Conservation (phyloP, 164 flowering plant genomes). For the Euptelea pleiosperma region DNA sequence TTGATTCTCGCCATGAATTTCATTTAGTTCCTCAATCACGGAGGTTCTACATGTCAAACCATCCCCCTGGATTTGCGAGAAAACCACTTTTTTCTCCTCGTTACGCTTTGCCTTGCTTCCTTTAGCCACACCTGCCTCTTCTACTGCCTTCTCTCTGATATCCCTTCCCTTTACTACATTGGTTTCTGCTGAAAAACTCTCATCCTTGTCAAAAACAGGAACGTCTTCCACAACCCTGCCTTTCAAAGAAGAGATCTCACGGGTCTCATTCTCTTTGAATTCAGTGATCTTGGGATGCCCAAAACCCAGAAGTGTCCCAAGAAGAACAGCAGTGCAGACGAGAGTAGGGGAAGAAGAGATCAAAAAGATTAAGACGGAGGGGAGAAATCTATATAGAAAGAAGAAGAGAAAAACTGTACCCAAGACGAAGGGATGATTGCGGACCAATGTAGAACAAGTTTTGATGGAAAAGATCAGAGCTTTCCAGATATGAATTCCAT, state of each 20-base stretch:
- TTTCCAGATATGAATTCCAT: slow-evolving; percentile 27
- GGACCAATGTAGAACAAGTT: slow-evolving; percentile 25
- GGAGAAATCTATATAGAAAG: slow-evolving; percentile 55
- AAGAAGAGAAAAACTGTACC: slow-evolving; percentile 26
- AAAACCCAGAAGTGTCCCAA: slow-evolving; percentile 78
- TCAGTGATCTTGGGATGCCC: slow-evolving; percentile 61
- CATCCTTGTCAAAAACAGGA: slow-evolving; percentile 38
- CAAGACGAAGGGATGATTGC: slow-evolving; percentile 44
- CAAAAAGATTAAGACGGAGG: slow-evolving; percentile 58
- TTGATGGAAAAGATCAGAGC: slow-evolving; percentile 21
- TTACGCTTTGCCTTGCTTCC: background rate
- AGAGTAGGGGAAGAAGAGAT: slow-evolving; percentile 77
- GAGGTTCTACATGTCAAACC: slow-evolving; percentile 13
- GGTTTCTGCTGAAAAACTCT: slow-evolving; percentile 29
- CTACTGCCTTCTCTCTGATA: slow-evolving; percentile 14
- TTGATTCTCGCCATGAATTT: slow-evolving; percentile 24
- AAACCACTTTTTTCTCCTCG: slow-evolving; percentile 6
- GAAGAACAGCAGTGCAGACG: slow-evolving; percentile 78
- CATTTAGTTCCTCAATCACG: slow-evolving; percentile 23
- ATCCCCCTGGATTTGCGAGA: slow-evolving; percentile 4
- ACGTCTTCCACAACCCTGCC: slow-evolving; percentile 23
- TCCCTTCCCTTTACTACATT: slow-evolving; percentile 22
- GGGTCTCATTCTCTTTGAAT: slow-evolving; percentile 35
- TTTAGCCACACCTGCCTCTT: background rate
- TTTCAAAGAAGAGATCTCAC: slow-evolving; percentile 31